These are phyloP conservation scores for Populus trichocarpa DNA, from an alignment of 441 rosid genomes.

Conservation along the genomic window DNA sequence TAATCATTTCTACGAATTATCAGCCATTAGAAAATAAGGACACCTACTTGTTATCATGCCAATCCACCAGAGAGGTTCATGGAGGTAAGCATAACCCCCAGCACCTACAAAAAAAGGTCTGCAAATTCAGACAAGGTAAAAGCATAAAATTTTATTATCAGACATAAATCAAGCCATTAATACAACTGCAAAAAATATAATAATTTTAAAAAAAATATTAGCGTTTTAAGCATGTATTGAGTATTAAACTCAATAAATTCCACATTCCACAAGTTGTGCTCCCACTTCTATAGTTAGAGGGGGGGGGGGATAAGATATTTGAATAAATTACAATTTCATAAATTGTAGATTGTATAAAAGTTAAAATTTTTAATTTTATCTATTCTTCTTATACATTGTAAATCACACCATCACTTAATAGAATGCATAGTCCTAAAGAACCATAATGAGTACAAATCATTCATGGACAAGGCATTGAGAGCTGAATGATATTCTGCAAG, in stretches of 20 bases:
- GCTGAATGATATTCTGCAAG: not conserved
- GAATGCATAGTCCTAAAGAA: not conserved
- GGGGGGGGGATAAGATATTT: not conserved
- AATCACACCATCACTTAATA: not conserved
- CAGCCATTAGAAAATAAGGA: not conserved
- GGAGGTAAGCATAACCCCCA: conserved; percentile 49
- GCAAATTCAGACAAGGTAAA: not conserved
- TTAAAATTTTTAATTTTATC: not conserved
- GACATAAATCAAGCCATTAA: not conserved
- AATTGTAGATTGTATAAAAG: not conserved
- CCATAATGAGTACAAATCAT: not conserved
- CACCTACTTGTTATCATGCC: conserved; percentile 54
- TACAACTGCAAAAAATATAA: not conserved
- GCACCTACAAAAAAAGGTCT: conserved; percentile 38
- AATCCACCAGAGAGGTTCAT: conserved; percentile 53
- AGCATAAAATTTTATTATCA: not conserved
- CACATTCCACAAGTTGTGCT: not conserved
- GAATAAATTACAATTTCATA: not conserved
- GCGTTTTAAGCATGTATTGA: not conserved
- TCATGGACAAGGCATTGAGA: not conserved
- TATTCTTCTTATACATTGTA: not conserved
- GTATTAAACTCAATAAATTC: not conserved
- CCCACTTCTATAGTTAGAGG: not conserved
- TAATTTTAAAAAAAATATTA: not conserved
- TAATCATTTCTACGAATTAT: not conserved